Conservation (phyloP, 2,329 filamentous ascomycete genomes). For the Colletotrichum neosansevieriae region DNA sequence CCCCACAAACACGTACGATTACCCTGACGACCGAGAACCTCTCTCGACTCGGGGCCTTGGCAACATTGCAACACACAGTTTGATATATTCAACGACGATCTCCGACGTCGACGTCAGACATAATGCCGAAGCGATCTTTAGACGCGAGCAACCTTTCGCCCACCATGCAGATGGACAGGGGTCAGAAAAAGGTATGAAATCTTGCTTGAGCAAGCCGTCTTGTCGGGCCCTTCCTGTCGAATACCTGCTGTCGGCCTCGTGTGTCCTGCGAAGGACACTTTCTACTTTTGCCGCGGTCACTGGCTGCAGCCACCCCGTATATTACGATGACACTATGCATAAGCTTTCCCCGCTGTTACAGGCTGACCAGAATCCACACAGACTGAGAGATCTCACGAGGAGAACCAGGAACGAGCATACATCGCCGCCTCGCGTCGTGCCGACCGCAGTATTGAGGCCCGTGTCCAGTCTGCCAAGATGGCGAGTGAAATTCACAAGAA, state of each 20-base stretch:
- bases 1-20: not conserved
- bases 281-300: not conserved
- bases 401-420: constrained; percentile 89
- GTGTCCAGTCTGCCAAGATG: constrained; percentile 86
- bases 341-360: not conserved
- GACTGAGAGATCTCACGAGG: constrained; percentile 82
- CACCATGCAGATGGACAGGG: constrained; percentile 48
- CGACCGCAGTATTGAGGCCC: constrained; percentile 88
- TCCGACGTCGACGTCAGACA: constrained; percentile 27
- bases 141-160: constrained; percentile 45
- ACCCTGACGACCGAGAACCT: not conserved
- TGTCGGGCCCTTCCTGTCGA: not conserved
- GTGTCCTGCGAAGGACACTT: not conserved
- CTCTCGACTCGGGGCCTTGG: not conserved
- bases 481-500: constrained; percentile 93
- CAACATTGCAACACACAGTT: rapidly evolving
- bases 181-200: constrained; percentile 46
- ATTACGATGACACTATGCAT: not conserved
- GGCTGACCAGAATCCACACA: constrained; percentile 47
- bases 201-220: constrained; percentile 34
- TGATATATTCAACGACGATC: constrained; percentile 28
- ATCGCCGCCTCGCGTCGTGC: constrained; percentile 90
- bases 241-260: not conserved
- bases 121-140: constrained; percentile 56
- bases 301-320: not conserved